phyloP scores from a whole-genome alignment of 2,329 filamentous ascomycete genomes.

The Epichloe sibirici region DNA sequence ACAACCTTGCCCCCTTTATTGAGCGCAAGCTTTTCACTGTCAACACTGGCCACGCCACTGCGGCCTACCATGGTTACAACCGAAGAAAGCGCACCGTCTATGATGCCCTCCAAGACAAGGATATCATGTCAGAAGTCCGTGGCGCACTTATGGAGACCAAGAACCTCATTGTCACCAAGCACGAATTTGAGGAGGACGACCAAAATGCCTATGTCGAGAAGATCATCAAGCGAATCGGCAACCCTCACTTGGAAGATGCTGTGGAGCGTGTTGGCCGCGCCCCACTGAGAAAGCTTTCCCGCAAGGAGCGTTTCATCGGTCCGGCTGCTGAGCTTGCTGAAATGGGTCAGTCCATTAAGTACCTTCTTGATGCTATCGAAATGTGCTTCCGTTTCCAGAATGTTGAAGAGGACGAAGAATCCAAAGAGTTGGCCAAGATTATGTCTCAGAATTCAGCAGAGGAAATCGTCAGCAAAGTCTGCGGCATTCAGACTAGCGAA shows the following conservation, averaged over 20 bases:
- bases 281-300: conserved; percentile 82
- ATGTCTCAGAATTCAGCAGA: conserved; percentile 63
- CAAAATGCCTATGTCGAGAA: conserved; percentile 82
- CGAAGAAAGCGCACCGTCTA: conserved; percentile 78
- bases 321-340: conserved; percentile 85
- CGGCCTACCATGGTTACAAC: conserved; percentile 89
- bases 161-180: conserved; percentile 74
- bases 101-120: conserved; percentile 70
- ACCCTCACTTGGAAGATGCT: conserved; percentile 82
- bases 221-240: conserved; percentile 87
- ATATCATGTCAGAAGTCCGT: conserved; percentile 69
- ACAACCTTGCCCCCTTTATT: conserved; percentile 85
- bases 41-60: conserved; percentile 94
- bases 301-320: conserved; percentile 92
- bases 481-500: conserved; percentile 64
- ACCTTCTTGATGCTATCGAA: conserved; percentile 72
- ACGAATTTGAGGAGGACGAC: conserved; percentile 60
- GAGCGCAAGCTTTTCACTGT: conserved; percentile 99
- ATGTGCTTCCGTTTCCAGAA: conserved; percentile 94
- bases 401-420: conserved; percentile 84
- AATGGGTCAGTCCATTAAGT: conserved; percentile 57
- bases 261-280: conserved; percentile 93
- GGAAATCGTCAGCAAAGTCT: conserved; percentile 68
- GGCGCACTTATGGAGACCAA: conserved; percentile 78
- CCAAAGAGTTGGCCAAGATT: conserved; percentile 70